Evolutionary conservation across 441 rosid species (phyloP).

Genomic region (Eutrema salsugineum): DNA sequence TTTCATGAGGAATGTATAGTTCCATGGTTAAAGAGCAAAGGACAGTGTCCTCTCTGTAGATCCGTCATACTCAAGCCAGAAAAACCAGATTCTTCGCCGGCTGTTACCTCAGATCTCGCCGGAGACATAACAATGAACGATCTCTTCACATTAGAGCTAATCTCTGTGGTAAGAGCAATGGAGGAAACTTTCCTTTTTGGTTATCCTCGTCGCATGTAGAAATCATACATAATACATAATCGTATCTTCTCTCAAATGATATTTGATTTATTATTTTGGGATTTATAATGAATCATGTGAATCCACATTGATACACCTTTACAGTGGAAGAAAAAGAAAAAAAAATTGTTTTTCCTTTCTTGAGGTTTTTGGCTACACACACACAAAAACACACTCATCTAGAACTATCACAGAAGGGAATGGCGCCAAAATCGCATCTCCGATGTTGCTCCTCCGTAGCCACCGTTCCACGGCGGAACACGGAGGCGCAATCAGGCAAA

Average conservation of each 20-base stretch:
- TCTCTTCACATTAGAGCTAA: conserved; percentile 29
- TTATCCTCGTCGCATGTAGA: conserved; percentile 23
- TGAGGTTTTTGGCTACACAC: conserved; percentile 14
- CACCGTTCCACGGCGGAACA: conserved; percentile 31
- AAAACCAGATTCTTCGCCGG: not conserved
- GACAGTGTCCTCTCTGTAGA: conserved; percentile 81
- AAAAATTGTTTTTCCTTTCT: not conserved
- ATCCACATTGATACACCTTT: conserved; percentile 27
- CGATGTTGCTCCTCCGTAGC: conserved; percentile 30
- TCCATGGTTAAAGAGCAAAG: conserved; percentile 62
- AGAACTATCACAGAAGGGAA: conserved; percentile 37
- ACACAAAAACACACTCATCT: conserved; percentile 29
- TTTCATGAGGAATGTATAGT: conserved; percentile 79
- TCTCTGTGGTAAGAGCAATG: conserved; percentile 40
- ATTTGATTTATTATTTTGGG: conserved; percentile 3
- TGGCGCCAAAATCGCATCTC: conserved; percentile 35
- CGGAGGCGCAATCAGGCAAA: conserved; percentile 45
- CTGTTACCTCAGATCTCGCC: not conserved
- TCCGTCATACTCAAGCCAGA: conserved; percentile 31
- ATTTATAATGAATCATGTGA: conserved; percentile 18
- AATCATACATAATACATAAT: not conserved
- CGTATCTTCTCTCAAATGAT: not conserved
- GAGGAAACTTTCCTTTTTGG: conserved; percentile 41
- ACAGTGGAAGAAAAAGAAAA: conserved; percentile 14
- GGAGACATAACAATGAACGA: conserved; percentile 19